Percentiles rank a stretch among this genome's conserved stretches.
phyloP scores from a whole-genome alignment of 177 flowering plant species.

The Vitis hybrid region DNA sequence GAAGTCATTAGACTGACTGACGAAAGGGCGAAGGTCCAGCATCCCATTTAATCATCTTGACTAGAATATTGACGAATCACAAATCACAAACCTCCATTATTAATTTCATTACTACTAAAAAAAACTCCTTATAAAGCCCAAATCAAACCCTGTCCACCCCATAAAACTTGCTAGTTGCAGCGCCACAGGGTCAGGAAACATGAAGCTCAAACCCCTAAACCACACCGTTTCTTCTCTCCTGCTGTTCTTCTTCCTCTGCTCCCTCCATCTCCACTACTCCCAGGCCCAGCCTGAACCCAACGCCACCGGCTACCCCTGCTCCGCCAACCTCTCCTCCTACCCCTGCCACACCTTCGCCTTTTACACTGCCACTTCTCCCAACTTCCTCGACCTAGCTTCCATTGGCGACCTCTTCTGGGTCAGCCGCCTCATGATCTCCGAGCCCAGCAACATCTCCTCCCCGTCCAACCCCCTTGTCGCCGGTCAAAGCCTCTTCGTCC shows the following conservation, averaged over 20 bases:
- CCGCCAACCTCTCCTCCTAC: slow-evolving; percentile 26
- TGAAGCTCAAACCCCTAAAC: slow-evolving; percentile 4
- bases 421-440: slow-evolving; percentile 62
- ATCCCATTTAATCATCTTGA: too few relatives aligned
- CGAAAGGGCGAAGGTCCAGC: too few relatives aligned
- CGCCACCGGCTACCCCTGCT: slow-evolving; percentile 60
- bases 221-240: slow-evolving; percentile 4
- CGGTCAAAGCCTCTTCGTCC: slow-evolving; percentile 63
- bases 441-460: slow-evolving; percentile 69
- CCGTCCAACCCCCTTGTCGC: slow-evolving; percentile 50
- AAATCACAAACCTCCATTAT: too few relatives aligned
- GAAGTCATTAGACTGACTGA: too few relatives aligned
- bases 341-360: slow-evolving; percentile 70
- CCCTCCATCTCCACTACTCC: background rate
- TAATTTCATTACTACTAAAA: too few relatives aligned
- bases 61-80: background rate
- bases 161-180: too few relatives aligned
- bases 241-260: slow-evolving; percentile 13
- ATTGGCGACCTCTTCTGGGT: slow-evolving; percentile 76
- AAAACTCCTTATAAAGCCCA: background rate
- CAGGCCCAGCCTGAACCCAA: slow-evolving; percentile 21
- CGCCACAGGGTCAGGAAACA: background rate
- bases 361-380: slow-evolving; percentile 56
- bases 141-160: too few relatives aligned
- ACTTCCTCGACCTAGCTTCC: slow-evolving; percentile 59